Base-by-base conservation (phyloP, 2,329 filamentous ascomycete species). In the Waltergamsia citrina region DNA sequence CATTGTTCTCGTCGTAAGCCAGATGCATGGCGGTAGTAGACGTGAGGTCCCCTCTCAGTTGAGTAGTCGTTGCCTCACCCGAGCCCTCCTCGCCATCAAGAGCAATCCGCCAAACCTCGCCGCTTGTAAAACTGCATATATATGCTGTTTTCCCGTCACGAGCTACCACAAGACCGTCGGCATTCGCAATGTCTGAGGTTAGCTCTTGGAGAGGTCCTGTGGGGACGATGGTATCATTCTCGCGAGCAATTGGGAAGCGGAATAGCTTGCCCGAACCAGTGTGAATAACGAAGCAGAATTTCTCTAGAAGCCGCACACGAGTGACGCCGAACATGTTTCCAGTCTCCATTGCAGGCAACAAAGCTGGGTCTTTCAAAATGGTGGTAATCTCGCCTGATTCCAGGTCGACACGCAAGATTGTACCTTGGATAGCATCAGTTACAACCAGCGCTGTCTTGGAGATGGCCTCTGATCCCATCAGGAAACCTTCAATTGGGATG, bases 251-350 rank as follows among this genome's bases (percentile, higher is more conserved):
- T 19, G 39, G 39, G 25, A 38, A 26, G 24, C 36, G 33, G 19
- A 28, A 32, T 10, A 41, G 20, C n/a, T n/a, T 21, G 17, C 36
- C 39, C 15, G 29, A 26, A 19, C 33, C 30, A 24, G 26, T 34
- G 31, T 38, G 38, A 4, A 32, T 34, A 27, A 32, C 38, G 30
- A 31, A 41, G 21, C 34, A 12, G 24, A 30, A 38, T 10, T 23
- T 20, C 18, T 23, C 30, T 9, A 19, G 23, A n/a, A 41, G 27
- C 9, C 34, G 36, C n/a, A 38, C 14, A 6, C 33, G 33, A 34
- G 36, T 41, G n/a, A 34, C 27, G 33, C 39, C 39, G 22, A 41
- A 41, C 28, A 36, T 21, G n/a, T 10, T 20, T 20, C 16, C 11
- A 21, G 14, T 38, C 39, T 3, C 34, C 35, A 17, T 25, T 24